phyloP scores from a whole-genome alignment of 495 filamentous ascomycete genomes.

The Penicillium ochrochloron region DNA sequence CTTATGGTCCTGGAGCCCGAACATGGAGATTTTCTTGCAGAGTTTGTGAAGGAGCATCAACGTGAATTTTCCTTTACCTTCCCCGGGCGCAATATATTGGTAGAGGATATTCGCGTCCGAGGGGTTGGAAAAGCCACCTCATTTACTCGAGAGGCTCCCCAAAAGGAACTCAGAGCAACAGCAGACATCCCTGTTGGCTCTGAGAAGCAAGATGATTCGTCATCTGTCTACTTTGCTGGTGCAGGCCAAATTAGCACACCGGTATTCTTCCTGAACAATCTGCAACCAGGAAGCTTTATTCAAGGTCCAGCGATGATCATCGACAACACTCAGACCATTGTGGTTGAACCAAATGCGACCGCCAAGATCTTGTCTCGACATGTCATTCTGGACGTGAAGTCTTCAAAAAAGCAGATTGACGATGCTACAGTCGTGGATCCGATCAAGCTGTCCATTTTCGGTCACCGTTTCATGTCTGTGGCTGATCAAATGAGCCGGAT shows the following conservation, averaged over 20 bases:
- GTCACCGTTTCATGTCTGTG: conserved; percentile 97
- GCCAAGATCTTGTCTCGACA: conserved; percentile 48
- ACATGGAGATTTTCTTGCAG: conserved; percentile 42
- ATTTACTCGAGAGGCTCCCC: conserved; percentile 39
- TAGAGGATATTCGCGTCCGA: conserved; percentile 59
- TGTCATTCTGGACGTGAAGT: conserved; percentile 54
- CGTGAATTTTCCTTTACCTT: conserved; percentile 59
- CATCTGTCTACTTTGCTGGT: conserved; percentile 53
- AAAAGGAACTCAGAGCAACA: conserved; percentile 42
- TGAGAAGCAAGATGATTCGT: conserved; percentile 32
- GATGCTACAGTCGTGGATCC: conserved; percentile 68
- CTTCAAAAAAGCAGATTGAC: conserved; percentile 64
- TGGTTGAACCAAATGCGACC: conserved; percentile 79
- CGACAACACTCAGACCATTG: conserved; percentile 94
- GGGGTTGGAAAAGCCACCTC: conserved; percentile 34
- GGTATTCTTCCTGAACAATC: conserved; percentile 80
- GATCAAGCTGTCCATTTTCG: conserved; percentile 94
- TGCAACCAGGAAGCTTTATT: conserved; percentile 76
- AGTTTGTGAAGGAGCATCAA: conserved; percentile 51
- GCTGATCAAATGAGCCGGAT: conserved; percentile 97
- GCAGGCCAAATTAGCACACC: conserved; percentile 74
- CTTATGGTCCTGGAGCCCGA: conserved; percentile 55
- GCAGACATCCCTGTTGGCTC: conserved; percentile 34
- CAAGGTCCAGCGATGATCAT: conserved; percentile 89
- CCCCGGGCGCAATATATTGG: conserved; percentile 46